Evolutionary conservation across 176 grass and related monocot species (phyloP).

Genomic region (Luzula sylvatica): DNA sequence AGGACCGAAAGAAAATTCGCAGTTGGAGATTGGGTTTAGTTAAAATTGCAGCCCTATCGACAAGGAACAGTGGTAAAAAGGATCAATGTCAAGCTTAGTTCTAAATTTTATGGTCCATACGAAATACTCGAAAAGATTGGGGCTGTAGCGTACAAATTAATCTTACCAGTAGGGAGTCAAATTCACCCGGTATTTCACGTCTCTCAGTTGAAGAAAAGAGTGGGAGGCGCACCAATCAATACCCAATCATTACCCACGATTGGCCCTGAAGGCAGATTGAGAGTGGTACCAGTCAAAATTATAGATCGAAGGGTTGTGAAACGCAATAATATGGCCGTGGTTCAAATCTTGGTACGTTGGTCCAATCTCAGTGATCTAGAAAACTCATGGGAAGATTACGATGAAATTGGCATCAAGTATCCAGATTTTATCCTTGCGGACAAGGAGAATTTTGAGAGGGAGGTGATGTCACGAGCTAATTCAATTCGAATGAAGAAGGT

Average conservation of each 20-base stretch:
- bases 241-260: too few species aligned
- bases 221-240: too few species aligned
- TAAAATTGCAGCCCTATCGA: too few species aligned
- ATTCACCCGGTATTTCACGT: constrained; percentile 5
- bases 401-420: not conserved
- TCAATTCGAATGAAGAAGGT: not conserved
- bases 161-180: not conserved
- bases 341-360: too few species aligned
- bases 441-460: not conserved
- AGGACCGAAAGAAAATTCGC: too few species aligned
- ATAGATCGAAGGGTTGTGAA: too few species aligned
- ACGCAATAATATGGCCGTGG: too few species aligned
- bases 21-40: too few species aligned
- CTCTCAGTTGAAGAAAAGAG: not conserved
- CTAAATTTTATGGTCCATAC: not conserved
- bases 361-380: too few species aligned
- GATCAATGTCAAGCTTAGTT: too few species aligned
- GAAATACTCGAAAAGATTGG: not conserved
- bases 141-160: not conserved
- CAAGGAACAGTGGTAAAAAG: not conserved
- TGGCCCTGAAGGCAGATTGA: too few species aligned
- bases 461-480: not conserved
- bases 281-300: too few species aligned
- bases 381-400: constrained; percentile 46
- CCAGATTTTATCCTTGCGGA: not conserved